Evolutionary conservation across 1,284 basidiomycete genomes (phyloP).

Genomic region (Puccinia triticina): DNA sequence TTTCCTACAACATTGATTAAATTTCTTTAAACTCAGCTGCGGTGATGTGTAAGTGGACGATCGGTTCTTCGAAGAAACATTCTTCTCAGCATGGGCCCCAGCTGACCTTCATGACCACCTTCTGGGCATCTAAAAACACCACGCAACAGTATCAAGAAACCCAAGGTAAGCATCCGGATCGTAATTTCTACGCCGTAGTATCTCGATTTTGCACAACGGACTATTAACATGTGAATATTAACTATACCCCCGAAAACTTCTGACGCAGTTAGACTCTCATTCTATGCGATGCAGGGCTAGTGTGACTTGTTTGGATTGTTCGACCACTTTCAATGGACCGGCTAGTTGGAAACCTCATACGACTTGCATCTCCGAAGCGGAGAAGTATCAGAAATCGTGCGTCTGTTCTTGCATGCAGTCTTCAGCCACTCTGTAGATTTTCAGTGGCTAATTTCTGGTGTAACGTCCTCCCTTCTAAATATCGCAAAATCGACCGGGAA

Average conservation of each 20-base stretch:
- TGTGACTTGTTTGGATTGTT: slow-evolving; percentile 60
- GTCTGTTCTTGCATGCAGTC: not conserved
- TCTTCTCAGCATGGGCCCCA: not conserved
- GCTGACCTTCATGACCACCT: not conserved
- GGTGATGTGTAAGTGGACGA: slow-evolving; percentile 16
- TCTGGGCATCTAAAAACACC: not conserved
- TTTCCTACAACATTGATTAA: not conserved
- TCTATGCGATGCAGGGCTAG: slow-evolving; percentile 56
- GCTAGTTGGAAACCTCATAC: slow-evolving; percentile 59
- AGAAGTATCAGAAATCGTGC: slow-evolving; percentile 59
- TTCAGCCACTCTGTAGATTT: not conserved
- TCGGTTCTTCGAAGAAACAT: not conserved
- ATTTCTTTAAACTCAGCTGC: not conserved
- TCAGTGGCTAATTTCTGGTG: not conserved
- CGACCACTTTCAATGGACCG: slow-evolving; percentile 57
- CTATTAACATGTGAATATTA: not conserved
- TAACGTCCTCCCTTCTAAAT: no score
- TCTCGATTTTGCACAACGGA: not conserved
- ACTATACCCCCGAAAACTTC: not conserved
- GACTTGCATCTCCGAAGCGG: slow-evolving; percentile 59
- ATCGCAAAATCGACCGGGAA: no score
- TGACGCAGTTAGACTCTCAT: slow-evolving; percentile 52
- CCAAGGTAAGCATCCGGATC: slow-evolving; percentile 3
- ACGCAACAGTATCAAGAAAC: slow-evolving; percentile 24
- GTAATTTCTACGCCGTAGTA: no score